Conservation (phyloP, 345 rosid species). For the Garcia nutans region DNA sequence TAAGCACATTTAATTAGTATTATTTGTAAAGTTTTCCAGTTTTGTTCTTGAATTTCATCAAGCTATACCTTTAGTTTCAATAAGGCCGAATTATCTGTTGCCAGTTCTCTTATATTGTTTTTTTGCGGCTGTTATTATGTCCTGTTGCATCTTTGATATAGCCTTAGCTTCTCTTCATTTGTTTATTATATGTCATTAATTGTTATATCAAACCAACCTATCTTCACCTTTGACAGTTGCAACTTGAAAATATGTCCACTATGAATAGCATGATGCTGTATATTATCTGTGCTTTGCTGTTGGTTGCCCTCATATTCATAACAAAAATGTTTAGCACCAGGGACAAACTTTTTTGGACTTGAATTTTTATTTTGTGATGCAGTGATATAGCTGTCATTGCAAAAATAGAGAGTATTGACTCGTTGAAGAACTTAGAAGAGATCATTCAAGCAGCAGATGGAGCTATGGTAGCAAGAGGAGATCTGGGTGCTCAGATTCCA, state of each 20-base stretch:
- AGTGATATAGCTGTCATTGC: conserved; percentile 92
- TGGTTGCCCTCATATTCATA: neutral
- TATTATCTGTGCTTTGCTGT: neutral
- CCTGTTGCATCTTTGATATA: neutral
- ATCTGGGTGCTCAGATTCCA: conserved; percentile 97
- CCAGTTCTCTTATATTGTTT: neutral
- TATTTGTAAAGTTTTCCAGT: neutral
- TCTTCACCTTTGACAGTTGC: neutral
- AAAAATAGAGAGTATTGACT: conserved; percentile 94
- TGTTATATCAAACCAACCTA: neutral
- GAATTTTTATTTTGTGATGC: conserved; percentile 22
- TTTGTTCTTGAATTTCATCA: neutral
- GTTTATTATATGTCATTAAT: neutral
- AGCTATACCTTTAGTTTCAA: neutral
- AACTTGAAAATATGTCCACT: neutral
- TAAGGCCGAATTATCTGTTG: neutral
- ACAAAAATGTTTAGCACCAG: neutral
- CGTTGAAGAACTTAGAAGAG: conserved; percentile 84
- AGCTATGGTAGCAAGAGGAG: conserved; percentile 99
- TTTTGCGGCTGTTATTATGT: neutral
- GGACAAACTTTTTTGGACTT: neutral
- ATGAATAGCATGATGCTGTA: neutral
- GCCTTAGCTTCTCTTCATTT: conserved; percentile 6
- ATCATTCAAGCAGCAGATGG: conserved; percentile 92
- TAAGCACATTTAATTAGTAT: conserved; percentile 30